A percentile compares a stretch with the other conserved stretches of the same genome.
Evolutionary conservation across 1,139 yeast genomes (phyloP).

Genomic region (Kodamaea arcana): DNA sequence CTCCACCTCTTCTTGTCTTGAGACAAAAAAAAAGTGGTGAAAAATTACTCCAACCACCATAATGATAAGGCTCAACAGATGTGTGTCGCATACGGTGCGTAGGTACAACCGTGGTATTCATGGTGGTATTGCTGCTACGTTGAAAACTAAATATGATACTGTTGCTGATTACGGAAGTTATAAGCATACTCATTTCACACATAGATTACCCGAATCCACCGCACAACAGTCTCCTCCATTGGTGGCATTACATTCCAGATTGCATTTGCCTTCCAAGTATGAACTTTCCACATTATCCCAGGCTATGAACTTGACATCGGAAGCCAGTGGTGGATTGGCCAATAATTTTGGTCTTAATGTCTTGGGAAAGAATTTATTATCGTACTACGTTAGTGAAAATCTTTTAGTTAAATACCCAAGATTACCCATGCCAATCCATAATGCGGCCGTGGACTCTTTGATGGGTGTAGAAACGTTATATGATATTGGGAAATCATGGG

Average conservation of each 20-base stretch:
- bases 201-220: slow-evolving; percentile 46
- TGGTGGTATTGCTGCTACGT: slow-evolving; percentile 11
- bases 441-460: slow-evolving; percentile 69
- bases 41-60: slow-evolving; percentile 6
- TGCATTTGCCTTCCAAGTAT: slow-evolving; percentile 55
- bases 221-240: slow-evolving; percentile 65
- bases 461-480: slow-evolving; percentile 62
- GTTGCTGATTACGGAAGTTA: slow-evolving; percentile 40
- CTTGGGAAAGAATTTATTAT: slow-evolving; percentile 74
- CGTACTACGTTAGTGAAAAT: slow-evolving; percentile 72
- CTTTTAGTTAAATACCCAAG: slow-evolving; percentile 80
- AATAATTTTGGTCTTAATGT: slow-evolving; percentile 78
- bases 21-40: slow-evolving; percentile 6
- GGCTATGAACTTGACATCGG: slow-evolving; percentile 52
- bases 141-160: slow-evolving; percentile 28
- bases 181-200: slow-evolving; percentile 41
- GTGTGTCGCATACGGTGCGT: slow-evolving; percentile 2
- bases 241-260: slow-evolving; percentile 75
- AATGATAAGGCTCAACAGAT: slow-evolving; percentile 6
- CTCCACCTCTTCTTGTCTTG: slow-evolving; percentile 2
- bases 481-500: slow-evolving; percentile 75
- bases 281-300: slow-evolving; percentile 72
- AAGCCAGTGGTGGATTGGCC: slow-evolving; percentile 43
- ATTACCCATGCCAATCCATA: slow-evolving; percentile 74
- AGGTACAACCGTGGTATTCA: slow-evolving; percentile 1